A percentile compares a stretch with the other conserved stretches of the same genome.
These are phyloP conservation scores for Rhynchospora breviuscula DNA, from an alignment of 176 grass and related monocot species.

Conservation along the genomic window DNA sequence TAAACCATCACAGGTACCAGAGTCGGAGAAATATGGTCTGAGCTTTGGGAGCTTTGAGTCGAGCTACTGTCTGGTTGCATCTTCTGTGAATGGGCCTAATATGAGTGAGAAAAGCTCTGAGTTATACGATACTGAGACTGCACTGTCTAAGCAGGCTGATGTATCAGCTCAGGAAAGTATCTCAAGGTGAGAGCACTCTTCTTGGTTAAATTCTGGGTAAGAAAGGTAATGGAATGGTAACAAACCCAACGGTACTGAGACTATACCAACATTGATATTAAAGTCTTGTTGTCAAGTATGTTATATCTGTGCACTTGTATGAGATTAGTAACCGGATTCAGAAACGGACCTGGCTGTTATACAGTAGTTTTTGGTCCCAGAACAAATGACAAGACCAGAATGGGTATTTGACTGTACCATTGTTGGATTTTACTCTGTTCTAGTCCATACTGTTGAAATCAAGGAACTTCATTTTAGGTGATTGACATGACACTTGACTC, in stretches of 20 bases:
- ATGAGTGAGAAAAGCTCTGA: constrained; percentile 34
- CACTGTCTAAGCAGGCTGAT: constrained; percentile 27
- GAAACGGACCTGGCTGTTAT: background rate
- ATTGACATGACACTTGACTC: background rate
- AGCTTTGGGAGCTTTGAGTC: constrained; percentile 84
- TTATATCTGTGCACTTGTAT: background rate
- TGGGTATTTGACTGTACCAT: background rate
- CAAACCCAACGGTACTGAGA: background rate
- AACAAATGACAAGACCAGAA: background rate
- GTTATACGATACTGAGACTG: background rate
- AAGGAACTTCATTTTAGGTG: background rate
- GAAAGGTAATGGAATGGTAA: background rate
- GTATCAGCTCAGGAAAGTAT: constrained; percentile 37
- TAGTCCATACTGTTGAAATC: background rate
- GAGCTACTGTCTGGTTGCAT: constrained; percentile 38
- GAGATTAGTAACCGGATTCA: background rate
- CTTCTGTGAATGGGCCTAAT: constrained; percentile 31
- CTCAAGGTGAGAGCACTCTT: constrained; percentile 37
- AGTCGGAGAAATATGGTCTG: constrained; percentile 69
- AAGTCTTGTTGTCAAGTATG: background rate
- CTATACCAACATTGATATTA: background rate
- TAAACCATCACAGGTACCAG: constrained; percentile 33
- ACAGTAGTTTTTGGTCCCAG: background rate
- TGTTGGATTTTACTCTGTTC: background rate
- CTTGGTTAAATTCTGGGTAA: background rate